Evolutionary conservation across 257 asterid genomes (phyloP).

Genomic region (Marsdenia floribunda): DNA sequence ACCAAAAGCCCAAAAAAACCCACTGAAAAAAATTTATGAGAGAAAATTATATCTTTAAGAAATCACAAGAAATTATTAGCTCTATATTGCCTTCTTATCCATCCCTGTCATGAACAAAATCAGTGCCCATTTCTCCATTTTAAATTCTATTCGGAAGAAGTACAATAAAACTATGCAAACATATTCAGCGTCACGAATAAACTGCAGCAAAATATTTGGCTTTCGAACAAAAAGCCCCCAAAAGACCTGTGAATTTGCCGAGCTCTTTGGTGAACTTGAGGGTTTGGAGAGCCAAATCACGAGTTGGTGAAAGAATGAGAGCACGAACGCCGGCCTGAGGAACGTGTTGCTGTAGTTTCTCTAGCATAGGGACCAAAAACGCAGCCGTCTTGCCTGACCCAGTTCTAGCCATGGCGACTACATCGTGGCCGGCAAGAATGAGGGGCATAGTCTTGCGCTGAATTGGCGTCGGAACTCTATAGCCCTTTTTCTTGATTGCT

Average conservation of each 20-base stretch:
- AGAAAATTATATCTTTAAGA: neutral
- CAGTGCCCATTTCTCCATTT: neutral
- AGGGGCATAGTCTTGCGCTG: conserved; percentile 91
- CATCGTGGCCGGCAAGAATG: conserved; percentile 65
- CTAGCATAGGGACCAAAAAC: conserved; percentile 84
- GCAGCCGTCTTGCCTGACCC: conserved; percentile 98
- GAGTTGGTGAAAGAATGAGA: conserved; percentile 79
- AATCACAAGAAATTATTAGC: neutral
- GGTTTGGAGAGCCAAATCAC: conserved; percentile 95
- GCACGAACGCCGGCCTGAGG: conserved; percentile 94
- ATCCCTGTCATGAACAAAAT: neutral
- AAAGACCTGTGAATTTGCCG: conserved; percentile 78
- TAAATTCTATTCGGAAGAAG: neutral
- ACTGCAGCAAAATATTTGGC: neutral
- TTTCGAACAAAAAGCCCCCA: neutral
- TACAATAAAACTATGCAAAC: neutral
- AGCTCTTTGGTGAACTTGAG: conserved; percentile 70
- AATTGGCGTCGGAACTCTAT: conserved; percentile 88
- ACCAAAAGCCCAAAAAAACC: neutral
- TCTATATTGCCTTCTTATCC: neutral
- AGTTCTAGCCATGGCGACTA: conserved; percentile 98
- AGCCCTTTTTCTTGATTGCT: conserved; percentile 82
- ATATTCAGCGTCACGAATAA: neutral
- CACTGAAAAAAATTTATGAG: neutral
- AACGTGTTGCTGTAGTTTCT: conserved; percentile 78